phyloP scores from a whole-genome alignment of 1,139 yeast genomes.

The Pichia sorboxylosa region DNA sequence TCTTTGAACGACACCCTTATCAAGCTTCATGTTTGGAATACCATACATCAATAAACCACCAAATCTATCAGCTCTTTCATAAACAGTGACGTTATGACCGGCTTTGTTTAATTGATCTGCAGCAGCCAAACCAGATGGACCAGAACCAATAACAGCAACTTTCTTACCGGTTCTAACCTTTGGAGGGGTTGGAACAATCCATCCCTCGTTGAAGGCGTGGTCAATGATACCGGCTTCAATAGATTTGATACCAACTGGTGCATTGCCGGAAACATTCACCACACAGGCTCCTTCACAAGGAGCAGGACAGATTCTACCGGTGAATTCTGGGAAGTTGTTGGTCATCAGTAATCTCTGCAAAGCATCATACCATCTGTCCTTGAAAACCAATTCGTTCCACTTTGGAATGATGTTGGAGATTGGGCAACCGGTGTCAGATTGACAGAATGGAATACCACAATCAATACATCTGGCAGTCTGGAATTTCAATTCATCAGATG shows the following conservation, averaged over 20 bases:
- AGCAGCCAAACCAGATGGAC: constrained; percentile 89
- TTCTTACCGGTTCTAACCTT: constrained; percentile 67
- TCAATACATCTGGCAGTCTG: constrained; percentile 99
- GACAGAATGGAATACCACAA: constrained; percentile 99
- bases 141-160: constrained; percentile 87
- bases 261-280: constrained; percentile 75
- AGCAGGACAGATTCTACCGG: constrained; percentile 97
- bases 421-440: constrained; percentile 96
- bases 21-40: constrained; percentile 98
- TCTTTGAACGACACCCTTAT: constrained; percentile 83
- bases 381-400: constrained; percentile 93
- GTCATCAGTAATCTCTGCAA: constrained; percentile 88
- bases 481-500: constrained; percentile 73
- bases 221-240: constrained; percentile 95
- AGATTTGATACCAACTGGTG: constrained; percentile 93
- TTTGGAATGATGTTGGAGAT: constrained; percentile 94
- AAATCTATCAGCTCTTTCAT: constrained; percentile 87
- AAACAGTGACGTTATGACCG: constrained; percentile 84
- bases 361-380: constrained; percentile 93
- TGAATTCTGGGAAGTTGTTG: constrained; percentile 96
- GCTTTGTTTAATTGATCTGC: constrained; percentile 96
- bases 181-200: constrained; percentile 87
- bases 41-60: constrained; percentile 99
- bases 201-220: constrained; percentile 91
- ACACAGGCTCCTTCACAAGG: constrained; percentile 99